Percentiles rank a stretch among this genome's conserved stretches.
These are phyloP conservation scores for Wallacemonas rigidus DNA, from an alignment of 208 protist genomes.

Conservation along the genomic window DNA sequence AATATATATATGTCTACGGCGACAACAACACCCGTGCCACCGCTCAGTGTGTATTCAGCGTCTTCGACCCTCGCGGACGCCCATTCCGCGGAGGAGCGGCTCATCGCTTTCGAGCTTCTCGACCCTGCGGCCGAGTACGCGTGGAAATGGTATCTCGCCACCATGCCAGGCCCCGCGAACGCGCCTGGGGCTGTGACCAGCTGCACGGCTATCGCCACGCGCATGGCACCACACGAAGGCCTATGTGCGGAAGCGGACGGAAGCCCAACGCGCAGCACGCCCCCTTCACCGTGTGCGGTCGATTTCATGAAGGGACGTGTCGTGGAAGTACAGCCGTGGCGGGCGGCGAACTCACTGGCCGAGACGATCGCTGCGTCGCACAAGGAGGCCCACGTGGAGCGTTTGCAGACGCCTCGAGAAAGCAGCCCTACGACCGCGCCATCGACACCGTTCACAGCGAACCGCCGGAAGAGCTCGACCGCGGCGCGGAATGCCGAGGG, in stretches of 20 bases:
- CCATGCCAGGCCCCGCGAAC: conserved; percentile 7
- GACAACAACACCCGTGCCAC: not conserved
- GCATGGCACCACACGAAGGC: not conserved
- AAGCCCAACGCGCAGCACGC: not conserved
- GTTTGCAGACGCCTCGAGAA: not conserved
- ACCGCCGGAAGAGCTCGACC: not conserved
- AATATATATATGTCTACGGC: too few species aligned
- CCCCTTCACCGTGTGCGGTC: not conserved
- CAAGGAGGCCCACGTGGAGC: not conserved
- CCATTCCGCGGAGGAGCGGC: conserved; percentile 4
- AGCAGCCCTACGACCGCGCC: not conserved
- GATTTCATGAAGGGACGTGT: conserved; percentile 1
- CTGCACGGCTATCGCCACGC: too few species aligned
- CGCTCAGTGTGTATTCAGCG: not conserved
- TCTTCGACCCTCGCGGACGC: not conserved
- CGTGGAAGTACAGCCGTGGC: conserved; percentile 3
- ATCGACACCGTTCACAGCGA: not conserved
- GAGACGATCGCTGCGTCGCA: not conserved
- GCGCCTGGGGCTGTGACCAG: not conserved
- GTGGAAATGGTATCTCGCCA: conserved; percentile 32
- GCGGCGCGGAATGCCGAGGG: not conserved
- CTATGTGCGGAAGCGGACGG: not conserved
- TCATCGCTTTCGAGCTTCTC: conserved; percentile 5
- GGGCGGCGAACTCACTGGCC: conserved; percentile 1
- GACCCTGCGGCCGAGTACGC: not conserved